Evolutionary conservation across 2,329 filamentous ascomycete genomes (phyloP), one percentile per base, ranked within the genome.

Genomic region (Stemphylium lycopersici): DNA sequence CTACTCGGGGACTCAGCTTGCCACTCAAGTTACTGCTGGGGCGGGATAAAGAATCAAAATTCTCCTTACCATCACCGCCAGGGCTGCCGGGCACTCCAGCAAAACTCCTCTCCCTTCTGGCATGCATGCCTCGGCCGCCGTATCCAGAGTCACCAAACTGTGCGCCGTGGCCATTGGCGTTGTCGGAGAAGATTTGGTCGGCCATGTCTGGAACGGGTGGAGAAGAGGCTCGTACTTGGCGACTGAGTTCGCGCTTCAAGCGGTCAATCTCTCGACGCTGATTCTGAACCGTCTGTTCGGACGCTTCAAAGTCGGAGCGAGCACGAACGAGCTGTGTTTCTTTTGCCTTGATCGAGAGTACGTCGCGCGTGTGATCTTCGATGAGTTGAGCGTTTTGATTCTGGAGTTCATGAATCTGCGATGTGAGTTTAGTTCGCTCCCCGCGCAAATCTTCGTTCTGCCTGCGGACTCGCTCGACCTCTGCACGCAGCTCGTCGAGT

Each of bases 301-400:
- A 90, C 0, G 90, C 87, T 73, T 98, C 93, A 29, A 89, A 90
- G 69, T 99, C 95, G 62, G 90, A 92, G 49, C 93, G 85, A 10
- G 95, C 93, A 39, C 95, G 88, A 8, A 98, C 93, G 4, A 99
- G 84, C 68, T 99, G 95, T 3, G 95, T 98, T 76, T 99, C 95
- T 77, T 99, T 99, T 12, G 95, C 95, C 75, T 98, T 98, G 78
- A 99, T 96, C 65, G 92, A 95, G 37, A 99, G 82, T 0, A 97
- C 91, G 68, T 99, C 93, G 42, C 93, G 85, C 0, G 95, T 99
- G 74, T 98, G 93, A 68, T 98, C 93, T 76, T 99, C 95, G 57
- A 99, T 99, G 31, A 99, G 82, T 59, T 95, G 90, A 20, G 95
- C 95, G 69, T 99, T 99, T 73, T 97, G 91, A 68, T 96, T 96